A percentile compares a stretch with the other conserved stretches of the same genome.
Evolutionary conservation across 108 stramenopile species (phyloP).

Genomic region (Cyclotella kingstonii): DNA sequence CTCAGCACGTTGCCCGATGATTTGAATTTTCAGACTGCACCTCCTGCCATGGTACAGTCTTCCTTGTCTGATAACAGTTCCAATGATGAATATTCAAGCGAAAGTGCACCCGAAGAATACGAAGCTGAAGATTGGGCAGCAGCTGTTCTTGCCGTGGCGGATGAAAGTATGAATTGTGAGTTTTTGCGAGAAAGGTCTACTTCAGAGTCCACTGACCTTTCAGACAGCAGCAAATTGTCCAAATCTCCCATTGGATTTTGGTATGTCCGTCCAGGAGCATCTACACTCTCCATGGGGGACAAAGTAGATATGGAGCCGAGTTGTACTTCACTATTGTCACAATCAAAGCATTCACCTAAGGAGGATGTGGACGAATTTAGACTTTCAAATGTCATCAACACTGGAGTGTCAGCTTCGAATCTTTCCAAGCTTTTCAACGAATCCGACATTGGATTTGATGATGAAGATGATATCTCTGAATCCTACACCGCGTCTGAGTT

Average conservation of each 20-base stretch:
- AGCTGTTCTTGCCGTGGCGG: constrained; percentile 51
- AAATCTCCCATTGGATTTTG: constrained; percentile 51
- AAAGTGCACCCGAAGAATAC: constrained; percentile 44
- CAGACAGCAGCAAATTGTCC: constrained; percentile 19
- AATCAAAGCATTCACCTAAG: constrained; percentile 5
- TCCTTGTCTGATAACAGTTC: constrained; percentile 73
- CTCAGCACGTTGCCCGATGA: constrained; percentile 41
- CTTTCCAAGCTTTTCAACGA: constrained; percentile 13
- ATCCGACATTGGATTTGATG: constrained; percentile 3
- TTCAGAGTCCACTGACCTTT: constrained; percentile 35
- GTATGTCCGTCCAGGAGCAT: constrained; percentile 49
- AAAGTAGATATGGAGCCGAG: constrained; percentile 34
- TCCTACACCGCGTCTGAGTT: neutral
- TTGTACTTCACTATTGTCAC: constrained; percentile 11
- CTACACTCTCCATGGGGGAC: constrained; percentile 10
- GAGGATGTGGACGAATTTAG: constrained; percentile 7
- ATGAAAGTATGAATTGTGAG: constrained; percentile 38
- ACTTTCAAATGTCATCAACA: constrained; percentile 2
- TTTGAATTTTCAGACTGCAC: constrained; percentile 15
- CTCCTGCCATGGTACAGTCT: constrained; percentile 52
- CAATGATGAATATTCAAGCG: constrained; percentile 42
- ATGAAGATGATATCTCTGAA: neutral
- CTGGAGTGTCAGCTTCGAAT: constrained; percentile 3
- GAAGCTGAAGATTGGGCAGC: constrained; percentile 88
- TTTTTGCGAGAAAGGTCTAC: constrained; percentile 23